Evolutionary conservation across 495 filamentous ascomycete species (phyloP).

Genomic region (Aspergillus ostianus): DNA sequence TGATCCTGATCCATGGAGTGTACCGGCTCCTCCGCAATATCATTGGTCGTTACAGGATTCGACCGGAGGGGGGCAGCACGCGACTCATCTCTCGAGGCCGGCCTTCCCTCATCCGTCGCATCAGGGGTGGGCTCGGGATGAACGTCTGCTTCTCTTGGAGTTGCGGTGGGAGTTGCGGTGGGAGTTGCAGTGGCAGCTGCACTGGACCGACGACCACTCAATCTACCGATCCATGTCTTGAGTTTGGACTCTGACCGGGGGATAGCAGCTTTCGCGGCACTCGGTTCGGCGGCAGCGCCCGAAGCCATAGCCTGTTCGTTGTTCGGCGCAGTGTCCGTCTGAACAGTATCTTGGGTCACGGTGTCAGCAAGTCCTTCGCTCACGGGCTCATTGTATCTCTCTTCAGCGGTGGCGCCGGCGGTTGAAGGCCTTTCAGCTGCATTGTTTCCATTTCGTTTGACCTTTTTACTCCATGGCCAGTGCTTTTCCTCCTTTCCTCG

Average conservation of each 20-base stretch:
- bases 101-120: constrained; percentile 1
- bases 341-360: constrained; percentile 4
- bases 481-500: constrained; percentile 27
- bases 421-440: constrained; percentile 10
- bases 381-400: constrained; percentile 3
- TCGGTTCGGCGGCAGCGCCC: constrained; percentile 16
- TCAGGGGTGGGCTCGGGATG: background rate
- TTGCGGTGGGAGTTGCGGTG: constrained; percentile 12
- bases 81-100: constrained; percentile 15
- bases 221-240: constrained; percentile 59
- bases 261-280: constrained; percentile 27
- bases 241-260: constrained; percentile 42
- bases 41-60: constrained; percentile 29
- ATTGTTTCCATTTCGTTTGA: constrained; percentile 20
- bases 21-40: constrained; percentile 22
- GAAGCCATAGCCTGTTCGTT: constrained; percentile 9
- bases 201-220: constrained; percentile 45
- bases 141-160: constrained; percentile 5
- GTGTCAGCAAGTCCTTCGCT: constrained; percentile 14
- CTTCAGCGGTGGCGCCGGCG: constrained; percentile 10
- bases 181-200: constrained; percentile 12
- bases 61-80: constrained; percentile 33
- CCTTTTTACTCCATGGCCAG: constrained; percentile 32
- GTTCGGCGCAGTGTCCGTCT: background rate
- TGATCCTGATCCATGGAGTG: constrained; percentile 16